Evolutionary conservation across 495 filamentous ascomycete genomes (phyloP).

Genomic region (Sporormia fimetaria): DNA sequence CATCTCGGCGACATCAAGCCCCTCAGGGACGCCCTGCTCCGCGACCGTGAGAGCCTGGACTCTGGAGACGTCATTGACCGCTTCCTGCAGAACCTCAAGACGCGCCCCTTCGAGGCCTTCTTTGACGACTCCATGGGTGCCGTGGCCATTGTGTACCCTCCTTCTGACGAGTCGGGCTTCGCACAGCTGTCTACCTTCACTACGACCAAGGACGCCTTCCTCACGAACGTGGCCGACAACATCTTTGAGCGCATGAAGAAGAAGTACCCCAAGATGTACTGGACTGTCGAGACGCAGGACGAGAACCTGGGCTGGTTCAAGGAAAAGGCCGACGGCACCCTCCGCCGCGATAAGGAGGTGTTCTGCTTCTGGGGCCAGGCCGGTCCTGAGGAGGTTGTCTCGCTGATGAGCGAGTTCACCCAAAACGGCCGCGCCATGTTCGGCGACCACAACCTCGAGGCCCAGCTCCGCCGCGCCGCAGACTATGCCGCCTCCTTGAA

Average conservation of each 20-base stretch:
- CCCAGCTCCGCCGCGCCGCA: constrained; percentile 67
- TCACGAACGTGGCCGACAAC: constrained; percentile 95
- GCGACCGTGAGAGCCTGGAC: constrained; percentile 78
- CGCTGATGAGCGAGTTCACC: constrained; percentile 80
- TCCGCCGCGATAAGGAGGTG: constrained; percentile 73
- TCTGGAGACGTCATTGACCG: constrained; percentile 73
- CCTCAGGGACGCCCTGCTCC: constrained; percentile 71
- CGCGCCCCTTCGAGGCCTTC: constrained; percentile 81
- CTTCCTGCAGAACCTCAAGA: constrained; percentile 65
- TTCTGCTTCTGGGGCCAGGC: constrained; percentile 97
- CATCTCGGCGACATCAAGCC: constrained; percentile 68
- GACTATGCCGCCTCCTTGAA: constrained; percentile 48
- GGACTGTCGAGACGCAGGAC: constrained; percentile 95
- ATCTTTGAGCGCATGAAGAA: constrained; percentile 88
- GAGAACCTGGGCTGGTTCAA: constrained; percentile 99
- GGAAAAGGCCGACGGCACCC: constrained; percentile 88
- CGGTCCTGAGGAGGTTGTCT: constrained; percentile 69
- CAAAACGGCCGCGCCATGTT: constrained; percentile 78
- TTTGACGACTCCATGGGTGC: constrained; percentile 96
- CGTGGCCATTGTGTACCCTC: constrained; percentile 80
- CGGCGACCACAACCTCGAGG: constrained; percentile 81
- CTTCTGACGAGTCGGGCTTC: constrained; percentile 40
- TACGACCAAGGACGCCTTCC: constrained; percentile 90
- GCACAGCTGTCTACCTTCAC: constrained; percentile 87
- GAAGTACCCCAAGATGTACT: constrained; percentile 81